Percentiles rank a stretch among this genome's conserved stretches.
Conservation (phyloP, 2,329 filamentous ascomycete genomes). For the Penicillium sp. region DNA sequence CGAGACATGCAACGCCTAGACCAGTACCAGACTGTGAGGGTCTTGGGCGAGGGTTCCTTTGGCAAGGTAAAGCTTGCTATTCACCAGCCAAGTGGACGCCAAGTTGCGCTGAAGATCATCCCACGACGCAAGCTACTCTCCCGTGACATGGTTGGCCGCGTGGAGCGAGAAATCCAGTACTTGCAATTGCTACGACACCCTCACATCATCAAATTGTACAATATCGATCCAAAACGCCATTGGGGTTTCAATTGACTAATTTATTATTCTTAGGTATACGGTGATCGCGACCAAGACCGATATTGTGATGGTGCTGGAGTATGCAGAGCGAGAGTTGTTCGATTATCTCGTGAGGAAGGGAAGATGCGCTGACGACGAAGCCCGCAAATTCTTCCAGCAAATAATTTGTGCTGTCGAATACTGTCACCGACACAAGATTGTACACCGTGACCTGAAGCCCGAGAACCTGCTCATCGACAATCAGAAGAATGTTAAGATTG, state of each 20-base stretch:
- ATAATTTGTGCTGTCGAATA: constrained; percentile 99
- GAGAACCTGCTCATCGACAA: constrained; percentile 95
- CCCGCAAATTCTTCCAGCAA: constrained; percentile 98
- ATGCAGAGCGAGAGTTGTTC: constrained; percentile 93
- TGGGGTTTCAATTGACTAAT: constrained; percentile 17
- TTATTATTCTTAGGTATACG: constrained; percentile 65
- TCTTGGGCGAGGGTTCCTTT: constrained; percentile 93
- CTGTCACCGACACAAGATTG: constrained; percentile 97
- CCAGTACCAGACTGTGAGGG: constrained; percentile 86
- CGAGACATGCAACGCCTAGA: constrained; percentile 78
- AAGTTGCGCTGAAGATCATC: constrained; percentile 98
- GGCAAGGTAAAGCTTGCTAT: constrained; percentile 97
- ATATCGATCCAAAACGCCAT: constrained; percentile 28
- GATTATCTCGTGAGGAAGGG: constrained; percentile 97
- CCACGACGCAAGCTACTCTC: constrained; percentile 93
- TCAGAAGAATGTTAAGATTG: constrained; percentile 97
- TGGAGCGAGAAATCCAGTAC: constrained; percentile 98
- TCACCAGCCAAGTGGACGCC: constrained; percentile 86
- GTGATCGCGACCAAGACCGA: constrained; percentile 93
- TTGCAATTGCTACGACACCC: constrained; percentile 92
- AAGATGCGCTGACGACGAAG: constrained; percentile 83
- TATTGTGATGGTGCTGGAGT: constrained; percentile 99
- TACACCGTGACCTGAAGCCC: constrained; percentile 94
- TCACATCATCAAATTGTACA: constrained; percentile 95
- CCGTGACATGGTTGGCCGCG: constrained; percentile 94